Conservation (phyloP, 257 asterid genomes). For the Petunia secreta region DNA sequence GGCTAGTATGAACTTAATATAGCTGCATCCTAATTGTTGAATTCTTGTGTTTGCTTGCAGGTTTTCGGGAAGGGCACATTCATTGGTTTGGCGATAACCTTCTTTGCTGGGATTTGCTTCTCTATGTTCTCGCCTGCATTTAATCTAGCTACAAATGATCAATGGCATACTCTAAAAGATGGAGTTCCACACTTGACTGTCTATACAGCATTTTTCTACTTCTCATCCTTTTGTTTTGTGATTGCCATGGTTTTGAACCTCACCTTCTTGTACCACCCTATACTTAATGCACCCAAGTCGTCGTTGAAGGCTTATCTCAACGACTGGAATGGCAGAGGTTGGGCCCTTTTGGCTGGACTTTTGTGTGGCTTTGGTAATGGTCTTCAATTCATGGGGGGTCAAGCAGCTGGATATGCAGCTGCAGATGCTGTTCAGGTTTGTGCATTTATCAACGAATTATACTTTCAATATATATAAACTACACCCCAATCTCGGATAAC, state of each 20-base stretch:
- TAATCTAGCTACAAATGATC: constrained; percentile 91
- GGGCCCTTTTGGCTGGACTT: constrained; percentile 91
- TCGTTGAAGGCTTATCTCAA: constrained; percentile 69
- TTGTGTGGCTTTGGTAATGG: constrained; percentile 96
- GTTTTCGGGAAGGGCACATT: constrained; percentile 82
- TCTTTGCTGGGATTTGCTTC: constrained; percentile 90
- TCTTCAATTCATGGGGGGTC: constrained; percentile 99
- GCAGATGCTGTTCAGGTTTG: constrained; percentile 98
- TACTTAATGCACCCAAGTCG: constrained; percentile 71
- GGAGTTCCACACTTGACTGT: constrained; percentile 81
- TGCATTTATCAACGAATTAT: neutral
- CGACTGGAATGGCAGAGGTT: constrained; percentile 87
- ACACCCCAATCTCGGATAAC: neutral
- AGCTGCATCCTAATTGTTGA: neutral
- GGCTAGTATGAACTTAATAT: neutral
- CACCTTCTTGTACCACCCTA: constrained; percentile 69
- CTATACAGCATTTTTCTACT: constrained; percentile 91
- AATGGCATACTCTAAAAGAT: constrained; percentile 64
- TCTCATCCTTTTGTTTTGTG: constrained; percentile 77
- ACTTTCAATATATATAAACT: neutral
- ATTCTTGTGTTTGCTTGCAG: constrained; percentile 40
- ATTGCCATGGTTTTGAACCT: constrained; percentile 71
- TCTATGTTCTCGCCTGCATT: constrained; percentile 92
- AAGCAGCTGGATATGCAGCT: constrained; percentile 99
- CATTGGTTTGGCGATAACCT: constrained; percentile 74